Evolutionary conservation across 257 asterid genomes (phyloP), one percentile per base, ranked within the genome.

Genomic region (Petunia secreta): DNA sequence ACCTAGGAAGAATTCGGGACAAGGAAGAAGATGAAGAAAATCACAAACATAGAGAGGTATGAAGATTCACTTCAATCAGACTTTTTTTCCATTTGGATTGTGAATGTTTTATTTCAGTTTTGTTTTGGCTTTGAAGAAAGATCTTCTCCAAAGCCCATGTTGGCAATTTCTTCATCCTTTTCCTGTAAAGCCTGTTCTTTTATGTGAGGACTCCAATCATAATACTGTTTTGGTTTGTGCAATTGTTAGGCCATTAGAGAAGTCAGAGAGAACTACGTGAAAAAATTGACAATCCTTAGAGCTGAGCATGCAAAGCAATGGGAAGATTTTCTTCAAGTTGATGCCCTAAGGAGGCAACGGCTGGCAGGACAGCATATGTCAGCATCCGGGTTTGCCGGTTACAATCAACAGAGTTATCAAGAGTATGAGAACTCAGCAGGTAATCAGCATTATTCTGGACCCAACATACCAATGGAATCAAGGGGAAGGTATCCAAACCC

Each of bases 11-110:
- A 82, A 83, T 90, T 81, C 97, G 98, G 79, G 97, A 96, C 88
- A 94, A 90, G 90, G 99, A 94, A 89, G 98, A 91, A 88, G 98
- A 94, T 73, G 98, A 94, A 80, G 99, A 96, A 86, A 94, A 90
- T 87, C 73, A 60, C 85, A 90, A 84, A 87, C 98, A 94, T 82
- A 95, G 98, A n/a, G 97, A 96, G 98, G 99, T 94, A 83, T 80
- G 82, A 75, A 76, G 77, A 87, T 81, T 64, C 25, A 50, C 67
- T 76, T 69, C 43, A 52, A 8, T n/a, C 65, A 53, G 54, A 69
- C 39, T 41, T 52, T 76, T 41, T 39, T 41, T 57, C 40, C 5
- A 14, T 71, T 60, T 71, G 78, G 39, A 78, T 25, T 13, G 2
- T 73, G 25, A 25, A 25, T 58, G 7, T 62, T 15, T 50, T 6